Evolutionary conservation across 2,329 filamentous ascomycete species (phyloP).

Genomic region (Ophiocordyceps camponoti-rufipedis): DNA sequence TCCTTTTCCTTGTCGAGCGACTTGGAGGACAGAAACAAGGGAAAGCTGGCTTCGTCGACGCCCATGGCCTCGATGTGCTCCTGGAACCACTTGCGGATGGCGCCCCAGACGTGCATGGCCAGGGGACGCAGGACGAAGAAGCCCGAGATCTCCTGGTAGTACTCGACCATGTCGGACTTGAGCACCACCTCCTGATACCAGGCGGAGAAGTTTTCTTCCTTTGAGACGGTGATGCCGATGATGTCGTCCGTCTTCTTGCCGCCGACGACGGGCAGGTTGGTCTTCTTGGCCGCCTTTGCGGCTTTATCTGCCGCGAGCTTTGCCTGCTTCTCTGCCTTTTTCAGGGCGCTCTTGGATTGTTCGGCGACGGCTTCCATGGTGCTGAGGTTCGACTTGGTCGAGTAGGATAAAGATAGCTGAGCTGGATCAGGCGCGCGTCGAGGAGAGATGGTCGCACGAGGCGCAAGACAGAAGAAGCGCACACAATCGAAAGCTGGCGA

Average conservation of each 20-base stretch:
- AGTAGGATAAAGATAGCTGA: background rate
- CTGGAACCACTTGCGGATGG: constrained; percentile 49
- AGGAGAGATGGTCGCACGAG: background rate
- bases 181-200: constrained; percentile 98
- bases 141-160: constrained; percentile 85
- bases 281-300: constrained; percentile 40
- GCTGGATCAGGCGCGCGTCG: background rate
- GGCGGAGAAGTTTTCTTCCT: constrained; percentile 71
- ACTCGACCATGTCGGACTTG: constrained; percentile 95
- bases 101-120: constrained; percentile 49
- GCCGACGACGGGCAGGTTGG: constrained; percentile 29
- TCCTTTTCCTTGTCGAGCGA: constrained; percentile 81
- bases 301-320: constrained; percentile 43
- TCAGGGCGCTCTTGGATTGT: constrained; percentile 42
- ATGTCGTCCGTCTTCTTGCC: constrained; percentile 48
- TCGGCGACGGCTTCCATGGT: constrained; percentile 15
- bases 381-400: background rate
- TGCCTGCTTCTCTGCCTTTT: constrained; percentile 48
- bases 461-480: background rate
- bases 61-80: constrained; percentile 73
- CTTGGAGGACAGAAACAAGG: constrained; percentile 84
- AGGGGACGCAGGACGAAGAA: constrained; percentile 80
- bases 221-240: constrained; percentile 76
- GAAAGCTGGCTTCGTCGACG: constrained; percentile 92
- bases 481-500: no score